Evolutionary conservation across 2,329 filamentous ascomycete species (phyloP).

Genomic region (Fusarium aywerte): DNA sequence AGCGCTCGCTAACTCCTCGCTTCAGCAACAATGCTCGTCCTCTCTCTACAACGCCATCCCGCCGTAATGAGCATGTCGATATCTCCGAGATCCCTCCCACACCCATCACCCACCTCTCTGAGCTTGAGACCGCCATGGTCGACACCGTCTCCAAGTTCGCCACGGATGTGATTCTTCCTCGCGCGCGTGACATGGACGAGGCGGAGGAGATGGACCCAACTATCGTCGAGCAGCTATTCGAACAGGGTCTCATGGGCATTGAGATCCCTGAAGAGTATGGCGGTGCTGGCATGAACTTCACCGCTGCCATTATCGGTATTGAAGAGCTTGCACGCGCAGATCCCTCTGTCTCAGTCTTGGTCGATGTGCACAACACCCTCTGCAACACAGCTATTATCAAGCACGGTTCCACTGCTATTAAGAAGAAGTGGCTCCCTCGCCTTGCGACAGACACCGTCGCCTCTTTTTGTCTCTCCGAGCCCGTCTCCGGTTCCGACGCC

Average conservation of each 20-base stretch:
- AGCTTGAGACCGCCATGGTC: constrained; percentile 88
- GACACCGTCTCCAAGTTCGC: constrained; percentile 93
- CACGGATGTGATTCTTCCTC: constrained; percentile 86
- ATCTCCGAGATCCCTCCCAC: constrained; percentile 85
- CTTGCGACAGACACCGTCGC: constrained; percentile 90
- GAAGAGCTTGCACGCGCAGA: constrained; percentile 96
- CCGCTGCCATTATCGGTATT: constrained; percentile 92
- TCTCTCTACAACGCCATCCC: constrained; percentile 69
- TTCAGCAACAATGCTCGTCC: constrained; percentile 56
- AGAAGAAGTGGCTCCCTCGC: constrained; percentile 89
- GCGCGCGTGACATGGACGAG: constrained; percentile 97
- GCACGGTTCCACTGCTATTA: constrained; percentile 78
- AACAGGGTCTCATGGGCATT: constrained; percentile 96
- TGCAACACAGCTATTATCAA: constrained; percentile 94
- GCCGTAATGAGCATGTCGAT: constrained; percentile 62
- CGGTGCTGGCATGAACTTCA: constrained; percentile 99
- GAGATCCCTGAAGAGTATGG: constrained; percentile 98
- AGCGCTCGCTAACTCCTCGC: constrained; percentile 14
- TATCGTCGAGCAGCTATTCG: constrained; percentile 92
- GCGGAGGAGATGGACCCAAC: constrained; percentile 90
- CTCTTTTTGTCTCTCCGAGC: constrained; percentile 93
- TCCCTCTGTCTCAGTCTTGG: constrained; percentile 92
- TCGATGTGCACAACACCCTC: constrained; percentile 97
- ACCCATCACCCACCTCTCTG: constrained; percentile 91
- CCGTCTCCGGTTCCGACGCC: constrained; percentile 91